Evolutionary conservation across 2,329 filamentous ascomycete genomes (phyloP), one percentile per base, ranked within the genome.

Genomic region (Microascus cirrosus): DNA sequence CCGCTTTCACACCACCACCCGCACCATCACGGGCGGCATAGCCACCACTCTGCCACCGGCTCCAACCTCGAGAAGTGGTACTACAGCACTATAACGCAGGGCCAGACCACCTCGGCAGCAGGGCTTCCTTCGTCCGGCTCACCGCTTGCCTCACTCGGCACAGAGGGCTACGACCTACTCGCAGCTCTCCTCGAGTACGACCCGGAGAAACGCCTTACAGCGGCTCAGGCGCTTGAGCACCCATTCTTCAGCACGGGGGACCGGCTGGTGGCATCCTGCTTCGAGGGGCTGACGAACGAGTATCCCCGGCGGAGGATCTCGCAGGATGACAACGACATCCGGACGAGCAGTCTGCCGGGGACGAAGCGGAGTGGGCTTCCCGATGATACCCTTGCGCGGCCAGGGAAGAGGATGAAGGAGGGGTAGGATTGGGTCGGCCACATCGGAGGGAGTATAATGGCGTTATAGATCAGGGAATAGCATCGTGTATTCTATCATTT

Each of bases 321-420:
- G 65, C 87, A 95, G 65, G 94, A 99, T 66, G 91, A 96, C 68
- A 95, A 96, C 65, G 94, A 97, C 70, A 96, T 97, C 59, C 80
- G 90, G n/a, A 92, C 89, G 0, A 86, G 86, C 51, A 95, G 90
- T 69, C 71, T 96, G 39, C 90, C 93, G 0, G 94, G 93, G 0
- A 96, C 92, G 0, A 97, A 97, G 74, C 78, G 92, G 60, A 93
- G 87, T 62, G 93, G 89, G 0, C 68, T 96, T 48, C 88, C 87
- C 0, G 93, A 97, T 66, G 93, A 96, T 56, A 75, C 76, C 20
- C 67, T 95, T n/a, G 75, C 85, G 52, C 72, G 84, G 39, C 81
- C 82, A 0, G 72, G 73, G 3, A 87, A 87, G 73, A 74, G 84
- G 60, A 63, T 85, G 22, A 87, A 86, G 68, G 84, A 86, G 3